These are phyloP conservation scores for Rosellinia necatrix DNA, from an alignment of 2,329 filamentous ascomycete genomes.

Conservation along the genomic window DNA sequence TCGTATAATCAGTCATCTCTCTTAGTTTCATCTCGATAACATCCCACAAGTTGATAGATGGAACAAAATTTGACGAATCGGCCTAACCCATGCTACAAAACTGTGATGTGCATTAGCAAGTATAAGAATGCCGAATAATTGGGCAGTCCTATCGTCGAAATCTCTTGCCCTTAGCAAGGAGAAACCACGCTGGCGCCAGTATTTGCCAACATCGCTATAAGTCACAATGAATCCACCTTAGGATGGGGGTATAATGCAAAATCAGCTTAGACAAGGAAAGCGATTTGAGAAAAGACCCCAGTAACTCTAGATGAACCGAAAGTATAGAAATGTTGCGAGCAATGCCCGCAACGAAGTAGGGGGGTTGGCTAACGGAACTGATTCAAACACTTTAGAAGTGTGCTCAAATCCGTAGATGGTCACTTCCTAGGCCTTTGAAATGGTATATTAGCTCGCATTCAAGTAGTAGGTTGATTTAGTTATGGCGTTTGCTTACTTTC, in stretches of 20 bases:
- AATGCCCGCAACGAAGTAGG: conserved; percentile 2
- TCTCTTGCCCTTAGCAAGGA: conserved; percentile 25
- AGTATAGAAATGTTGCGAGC: conserved; percentile 15
- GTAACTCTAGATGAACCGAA: conserved; percentile 26
- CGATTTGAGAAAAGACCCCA: conserved; percentile 29
- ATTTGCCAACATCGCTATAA: conserved; percentile 36
- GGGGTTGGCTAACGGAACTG: conserved; percentile 1
- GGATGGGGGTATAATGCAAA: conserved; percentile 42
- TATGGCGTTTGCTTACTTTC: conserved; percentile 37
- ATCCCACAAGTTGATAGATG: conserved; percentile 13
- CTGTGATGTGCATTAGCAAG: conserved; percentile 26
- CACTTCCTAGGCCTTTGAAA: neutral
- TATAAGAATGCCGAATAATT: conserved; percentile 9
- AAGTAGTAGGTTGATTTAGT: neutral
- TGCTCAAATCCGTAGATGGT: neutral
- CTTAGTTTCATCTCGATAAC: conserved; percentile 27
- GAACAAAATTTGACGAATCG: conserved; percentile 2
- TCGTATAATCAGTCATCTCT: conserved; percentile 30
- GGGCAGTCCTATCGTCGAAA: conserved; percentile 15
- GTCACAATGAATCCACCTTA: conserved; percentile 32
- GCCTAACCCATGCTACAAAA: conserved; percentile 9
- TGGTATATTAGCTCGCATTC: conserved; percentile 7
- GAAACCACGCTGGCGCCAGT: conserved; percentile 32
- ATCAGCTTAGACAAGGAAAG: conserved; percentile 32
- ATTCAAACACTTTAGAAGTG: conserved; percentile 1